Evolutionary conservation across 352 stramenopile genomes (phyloP).

Genomic region (Thalassiosira sp.): DNA sequence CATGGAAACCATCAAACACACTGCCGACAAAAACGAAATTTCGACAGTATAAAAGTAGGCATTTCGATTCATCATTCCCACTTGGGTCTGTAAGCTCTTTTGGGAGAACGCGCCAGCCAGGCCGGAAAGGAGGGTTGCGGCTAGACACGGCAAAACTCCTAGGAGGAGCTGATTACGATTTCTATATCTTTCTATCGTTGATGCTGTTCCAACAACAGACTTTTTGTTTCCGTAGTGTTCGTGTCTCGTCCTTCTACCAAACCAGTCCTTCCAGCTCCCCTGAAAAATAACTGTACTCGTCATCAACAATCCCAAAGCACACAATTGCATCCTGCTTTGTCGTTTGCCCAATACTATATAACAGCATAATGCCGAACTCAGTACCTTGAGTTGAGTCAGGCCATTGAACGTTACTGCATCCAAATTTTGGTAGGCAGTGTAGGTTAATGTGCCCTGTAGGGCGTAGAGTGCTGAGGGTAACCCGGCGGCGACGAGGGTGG

Average conservation of each 20-base stretch:
- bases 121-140: conserved; percentile 61
- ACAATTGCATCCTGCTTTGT: conserved; percentile 60
- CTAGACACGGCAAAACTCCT: conserved; percentile 63
- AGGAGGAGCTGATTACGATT: conserved; percentile 29
- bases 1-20: conserved; percentile 47
- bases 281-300: conserved; percentile 60
- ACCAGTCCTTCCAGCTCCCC: conserved; percentile 36
- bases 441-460: conserved; percentile 61
- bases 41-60: conserved; percentile 66
- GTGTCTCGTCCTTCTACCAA: not conserved
- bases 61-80: conserved; percentile 35
- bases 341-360: conserved; percentile 61
- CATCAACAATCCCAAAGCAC: conserved; percentile 57
- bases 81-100: conserved; percentile 57
- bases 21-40: conserved; percentile 51
- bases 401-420: conserved; percentile 71
- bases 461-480: conserved; percentile 67
- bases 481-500: conserved; percentile 50
- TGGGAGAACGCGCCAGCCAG: conserved; percentile 71
- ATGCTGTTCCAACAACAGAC: too few relatives aligned
- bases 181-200: too few relatives aligned
- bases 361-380: conserved; percentile 71
- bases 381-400: conserved; percentile 75
- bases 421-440: conserved; percentile 71
- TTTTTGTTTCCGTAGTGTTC: not conserved